phyloP scores from a whole-genome alignment of 495 filamentous ascomycete species.

The Bathelium albidoporum region DNA sequence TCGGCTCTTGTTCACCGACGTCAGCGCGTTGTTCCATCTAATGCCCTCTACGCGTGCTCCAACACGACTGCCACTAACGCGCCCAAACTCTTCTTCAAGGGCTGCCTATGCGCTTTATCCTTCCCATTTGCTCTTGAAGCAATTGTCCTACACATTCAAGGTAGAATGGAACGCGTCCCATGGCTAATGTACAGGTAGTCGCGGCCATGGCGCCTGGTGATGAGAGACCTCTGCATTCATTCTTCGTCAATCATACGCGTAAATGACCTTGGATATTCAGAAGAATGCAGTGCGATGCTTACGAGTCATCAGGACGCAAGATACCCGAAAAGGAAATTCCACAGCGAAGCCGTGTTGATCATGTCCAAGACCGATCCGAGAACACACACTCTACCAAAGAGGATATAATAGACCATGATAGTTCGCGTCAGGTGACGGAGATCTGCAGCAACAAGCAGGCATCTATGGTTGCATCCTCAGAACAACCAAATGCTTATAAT shows the following conservation, averaged over 20 bases:
- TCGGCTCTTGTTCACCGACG: not conserved
- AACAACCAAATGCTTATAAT: not conserved
- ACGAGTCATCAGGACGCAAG: not conserved
- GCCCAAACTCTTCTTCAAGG: too few relatives aligned
- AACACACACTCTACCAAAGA: not conserved
- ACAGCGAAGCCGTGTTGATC: not conserved
- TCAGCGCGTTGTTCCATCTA: not conserved
- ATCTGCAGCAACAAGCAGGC: not conserved
- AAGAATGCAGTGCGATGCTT: not conserved
- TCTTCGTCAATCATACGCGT: constrained; percentile 25
- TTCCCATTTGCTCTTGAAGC: not conserved
- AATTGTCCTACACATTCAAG: too few relatives aligned
- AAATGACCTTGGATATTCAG: not conserved
- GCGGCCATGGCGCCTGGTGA: constrained; percentile 27
- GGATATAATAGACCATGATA: not conserved
- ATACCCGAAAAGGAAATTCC: not conserved
- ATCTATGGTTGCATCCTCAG: not conserved
- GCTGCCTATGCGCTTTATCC: too few relatives aligned
- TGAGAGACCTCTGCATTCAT: constrained; percentile 26
- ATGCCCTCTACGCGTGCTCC: constrained; percentile 8
- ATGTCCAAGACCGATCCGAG: not conserved
- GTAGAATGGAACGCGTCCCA: constrained; percentile 10
- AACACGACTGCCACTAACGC: not conserved
- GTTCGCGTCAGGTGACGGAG: not conserved
- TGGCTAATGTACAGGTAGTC: constrained; percentile 25